These are phyloP conservation scores for Laetiporus sulphureus DNA, from an alignment of 1,284 basidiomycete genomes.

Conservation along the genomic window DNA sequence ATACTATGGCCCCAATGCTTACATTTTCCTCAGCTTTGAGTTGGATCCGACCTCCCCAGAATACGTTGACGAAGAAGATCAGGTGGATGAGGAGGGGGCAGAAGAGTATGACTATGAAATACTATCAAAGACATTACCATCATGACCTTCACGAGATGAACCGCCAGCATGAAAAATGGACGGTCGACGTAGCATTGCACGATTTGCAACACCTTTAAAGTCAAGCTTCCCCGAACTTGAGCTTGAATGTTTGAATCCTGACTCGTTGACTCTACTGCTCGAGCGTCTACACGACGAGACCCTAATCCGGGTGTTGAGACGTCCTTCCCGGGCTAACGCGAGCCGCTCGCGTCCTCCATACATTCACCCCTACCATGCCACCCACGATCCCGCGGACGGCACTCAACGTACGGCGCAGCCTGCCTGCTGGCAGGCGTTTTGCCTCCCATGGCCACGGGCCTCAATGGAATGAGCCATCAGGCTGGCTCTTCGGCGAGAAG, in stretches of 20 bases:
- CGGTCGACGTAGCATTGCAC: not conserved
- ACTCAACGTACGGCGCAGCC: conserved; percentile 10
- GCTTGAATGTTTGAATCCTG: too few relatives aligned
- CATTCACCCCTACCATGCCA: conserved; percentile 22
- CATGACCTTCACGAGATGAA: not conserved
- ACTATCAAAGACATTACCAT: conserved; percentile 33
- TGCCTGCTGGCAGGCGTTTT: conserved; percentile 32
- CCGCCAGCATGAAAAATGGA: too few relatives aligned
- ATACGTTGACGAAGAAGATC: conserved; percentile 26
- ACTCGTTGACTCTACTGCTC: too few relatives aligned
- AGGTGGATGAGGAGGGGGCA: conserved; percentile 18
- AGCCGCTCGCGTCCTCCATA: not conserved
- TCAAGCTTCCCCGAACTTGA: not conserved
- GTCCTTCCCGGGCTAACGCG: not conserved
- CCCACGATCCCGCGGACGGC: conserved; percentile 28
- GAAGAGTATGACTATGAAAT: conserved; percentile 50
- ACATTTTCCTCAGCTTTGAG: conserved; percentile 37
- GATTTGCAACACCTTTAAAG: not conserved
- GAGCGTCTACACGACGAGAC: too few relatives aligned
- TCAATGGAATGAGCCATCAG: conserved; percentile 84
- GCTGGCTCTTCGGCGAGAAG: conserved; percentile 86
- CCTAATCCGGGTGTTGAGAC: too few relatives aligned
- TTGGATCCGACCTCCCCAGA: conserved; percentile 49
- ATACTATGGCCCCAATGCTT: not conserved
- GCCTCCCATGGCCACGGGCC: conserved; percentile 70